Evolutionary conservation across 768 basidiomycete genomes (phyloP), one percentile per base, ranked within the genome.

Genomic region (Cystoderma amianthinum): DNA sequence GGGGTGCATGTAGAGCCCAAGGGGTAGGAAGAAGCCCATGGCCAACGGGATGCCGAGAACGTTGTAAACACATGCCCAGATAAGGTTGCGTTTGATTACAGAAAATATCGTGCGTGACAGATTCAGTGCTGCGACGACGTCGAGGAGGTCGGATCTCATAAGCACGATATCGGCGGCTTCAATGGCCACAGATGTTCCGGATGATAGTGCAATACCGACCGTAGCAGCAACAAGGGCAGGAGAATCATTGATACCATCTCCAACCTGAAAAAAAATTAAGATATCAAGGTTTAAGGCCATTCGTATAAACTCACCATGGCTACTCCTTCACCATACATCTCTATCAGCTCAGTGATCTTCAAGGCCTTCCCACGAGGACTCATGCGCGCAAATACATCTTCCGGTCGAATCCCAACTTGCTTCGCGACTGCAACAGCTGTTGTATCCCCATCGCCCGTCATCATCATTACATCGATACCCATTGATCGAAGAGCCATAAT

Each of bases 201-300:
- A 88, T 7, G 90, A 94, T 4, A 99, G 78, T 1, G 96, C 96
- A 45, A 99, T 94, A 32, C 96, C 96, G 17, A 99, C 89, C 1
- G 92, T 90, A 1, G 95, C 90, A 3, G 91, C 93, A 12, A 93
- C 94, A 2, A 99, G 81, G 10, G 95, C 96, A 1, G 94, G 95
- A 2, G 95, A 97, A 58, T 99, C 96, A 59, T 99, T 98, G 67
- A 98, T 96, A 23, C 96, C 96, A 60, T 99, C 96, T 17, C 96
- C 96, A 30, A 99, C 11, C 33, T 25, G 36, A 41, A 20, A 34
- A 28, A 30, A 18, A 24, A 23, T 41, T 1, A 46, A 32, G 28
- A 34, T 36, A 10, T 44, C 11, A 36, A 6, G 13, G 17, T n/a
- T 42, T 13, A 18, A 4, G 18, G 23, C 20, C 30, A 36, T 44